Evolutionary conservation across 805 yeast genomes (phyloP).

Genomic region (Saccharomycopsis sp.): DNA sequence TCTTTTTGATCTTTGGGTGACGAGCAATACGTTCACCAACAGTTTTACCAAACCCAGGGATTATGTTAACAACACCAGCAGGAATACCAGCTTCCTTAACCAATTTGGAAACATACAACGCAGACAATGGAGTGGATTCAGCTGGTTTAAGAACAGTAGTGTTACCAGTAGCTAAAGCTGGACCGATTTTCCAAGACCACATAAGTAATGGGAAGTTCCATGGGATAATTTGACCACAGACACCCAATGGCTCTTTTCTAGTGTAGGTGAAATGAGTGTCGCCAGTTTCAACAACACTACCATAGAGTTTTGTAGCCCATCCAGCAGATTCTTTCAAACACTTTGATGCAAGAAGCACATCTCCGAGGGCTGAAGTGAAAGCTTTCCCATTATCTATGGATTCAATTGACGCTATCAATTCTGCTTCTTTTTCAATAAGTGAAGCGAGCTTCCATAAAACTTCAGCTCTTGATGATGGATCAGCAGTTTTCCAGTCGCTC

Average conservation of each 20-base stretch:
- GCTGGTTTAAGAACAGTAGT: slow-evolving; percentile 84
- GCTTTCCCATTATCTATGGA: slow-evolving; percentile 89
- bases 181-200: slow-evolving; percentile 94
- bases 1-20: slow-evolving; percentile 78
- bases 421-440: slow-evolving; percentile 63
- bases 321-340: slow-evolving; percentile 85
- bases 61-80: slow-evolving; percentile 81
- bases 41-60: slow-evolving; percentile 79
- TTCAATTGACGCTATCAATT: slow-evolving; percentile 72
- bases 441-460: slow-evolving; percentile 70
- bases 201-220: slow-evolving; percentile 95
- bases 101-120: slow-evolving; percentile 64
- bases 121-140: slow-evolving; percentile 87
- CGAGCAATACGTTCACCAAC: slow-evolving; percentile 76
- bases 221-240: slow-evolving; percentile 92
- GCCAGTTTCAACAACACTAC: slow-evolving; percentile 72
- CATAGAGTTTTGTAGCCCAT: slow-evolving; percentile 81
- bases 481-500: slow-evolving; percentile 55
- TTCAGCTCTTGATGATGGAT: slow-evolving; percentile 61
- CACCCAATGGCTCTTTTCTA: slow-evolving; percentile 87
- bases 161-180: slow-evolving; percentile 89
- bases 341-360: slow-evolving; percentile 60
- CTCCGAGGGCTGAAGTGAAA: slow-evolving; percentile 60
- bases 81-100: slow-evolving; percentile 83
- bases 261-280: slow-evolving; percentile 67